phyloP scores from a whole-genome alignment of 2,329 filamentous ascomycete species.

The Pseudocercospora cruenta region DNA sequence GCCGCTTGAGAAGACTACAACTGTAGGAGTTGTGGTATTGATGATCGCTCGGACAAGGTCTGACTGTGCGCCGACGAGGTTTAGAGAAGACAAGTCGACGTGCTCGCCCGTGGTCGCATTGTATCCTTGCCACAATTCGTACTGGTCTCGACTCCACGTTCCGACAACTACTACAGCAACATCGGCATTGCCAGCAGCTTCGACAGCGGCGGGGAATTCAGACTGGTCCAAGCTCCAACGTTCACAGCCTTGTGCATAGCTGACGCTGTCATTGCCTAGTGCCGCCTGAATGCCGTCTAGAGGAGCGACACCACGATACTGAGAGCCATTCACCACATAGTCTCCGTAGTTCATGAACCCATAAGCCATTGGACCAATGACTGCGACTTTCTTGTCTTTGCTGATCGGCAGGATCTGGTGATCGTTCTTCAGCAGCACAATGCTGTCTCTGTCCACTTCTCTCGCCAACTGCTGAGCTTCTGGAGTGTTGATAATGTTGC shows the following conservation, averaged over 20 bases:
- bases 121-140: slow-evolving; percentile 69
- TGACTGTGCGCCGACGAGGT: slow-evolving; percentile 71
- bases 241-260: slow-evolving; percentile 71
- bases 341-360: slow-evolving; percentile 75
- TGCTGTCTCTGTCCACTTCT: slow-evolving; percentile 67
- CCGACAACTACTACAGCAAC: slow-evolving; percentile 74
- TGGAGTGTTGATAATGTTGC: slow-evolving; percentile 64
- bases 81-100: slow-evolving; percentile 66
- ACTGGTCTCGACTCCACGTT: slow-evolving; percentile 75
- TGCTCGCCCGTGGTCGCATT: slow-evolving; percentile 78
- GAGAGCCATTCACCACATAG: slow-evolving; percentile 69
- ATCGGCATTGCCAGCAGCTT: slow-evolving; percentile 67
- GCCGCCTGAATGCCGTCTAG: slow-evolving; percentile 68
- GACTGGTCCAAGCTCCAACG: slow-evolving; percentile 72
- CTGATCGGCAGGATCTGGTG: slow-evolving; percentile 65
- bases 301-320: slow-evolving; percentile 69
- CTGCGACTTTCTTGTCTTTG: slow-evolving; percentile 67
- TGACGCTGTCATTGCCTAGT: slow-evolving; percentile 61
- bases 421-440: slow-evolving; percentile 75
- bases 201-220: slow-evolving; percentile 68
- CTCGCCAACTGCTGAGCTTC: slow-evolving; percentile 64
- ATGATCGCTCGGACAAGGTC: slow-evolving; percentile 69
- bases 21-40: slow-evolving; percentile 67
- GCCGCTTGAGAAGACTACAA: slow-evolving; percentile 70
- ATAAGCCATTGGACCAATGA: slow-evolving; percentile 75